A percentile compares a stretch with the other conserved stretches of the same genome.
phyloP scores from a whole-genome alignment of 129 eudicot species.

The Erigeron canadensis region DNA sequence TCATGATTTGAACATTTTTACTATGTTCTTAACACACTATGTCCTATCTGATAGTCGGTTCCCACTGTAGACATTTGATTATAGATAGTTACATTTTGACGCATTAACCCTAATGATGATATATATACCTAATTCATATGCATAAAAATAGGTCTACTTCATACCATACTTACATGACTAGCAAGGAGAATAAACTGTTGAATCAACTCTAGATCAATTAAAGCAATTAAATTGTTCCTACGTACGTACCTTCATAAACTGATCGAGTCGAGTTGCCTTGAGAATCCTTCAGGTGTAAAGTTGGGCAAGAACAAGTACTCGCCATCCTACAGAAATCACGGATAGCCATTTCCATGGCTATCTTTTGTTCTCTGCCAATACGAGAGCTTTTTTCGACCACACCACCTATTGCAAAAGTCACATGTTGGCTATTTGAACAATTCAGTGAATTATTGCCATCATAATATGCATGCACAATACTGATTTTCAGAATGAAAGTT shows the following conservation, averaged over 20 bases:
- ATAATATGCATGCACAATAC: conserved; percentile 10
- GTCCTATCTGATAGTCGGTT: too few species aligned
- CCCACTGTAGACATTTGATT: too few species aligned
- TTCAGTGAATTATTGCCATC: not conserved
- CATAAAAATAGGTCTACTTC: too few species aligned
- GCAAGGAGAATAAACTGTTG: too few species aligned
- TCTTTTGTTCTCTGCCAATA: conserved; percentile 46
- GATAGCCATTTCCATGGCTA: conserved; percentile 52
- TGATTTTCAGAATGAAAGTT: conserved; percentile 10
- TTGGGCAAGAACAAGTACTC: conserved; percentile 22
- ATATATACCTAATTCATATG: too few species aligned
- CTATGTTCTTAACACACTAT: too few species aligned
- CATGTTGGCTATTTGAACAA: conserved; percentile 13
- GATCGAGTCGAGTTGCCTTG: conserved; percentile 34
- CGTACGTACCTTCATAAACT: conserved; percentile 35
- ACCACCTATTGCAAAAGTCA: conserved; percentile 37
- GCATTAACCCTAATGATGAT: too few species aligned
- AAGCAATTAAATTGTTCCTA: not conserved
- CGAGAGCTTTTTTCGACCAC: conserved; percentile 42
- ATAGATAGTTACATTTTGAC: too few species aligned
- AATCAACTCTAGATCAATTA: too few species aligned
- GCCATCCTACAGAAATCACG: conserved; percentile 27
- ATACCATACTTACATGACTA: too few species aligned
- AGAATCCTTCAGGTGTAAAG: conserved; percentile 41
- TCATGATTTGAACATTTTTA: too few species aligned